Base-by-base conservation (phyloP, 805 yeast species). In the Metschnikowia koreensis region DNA sequence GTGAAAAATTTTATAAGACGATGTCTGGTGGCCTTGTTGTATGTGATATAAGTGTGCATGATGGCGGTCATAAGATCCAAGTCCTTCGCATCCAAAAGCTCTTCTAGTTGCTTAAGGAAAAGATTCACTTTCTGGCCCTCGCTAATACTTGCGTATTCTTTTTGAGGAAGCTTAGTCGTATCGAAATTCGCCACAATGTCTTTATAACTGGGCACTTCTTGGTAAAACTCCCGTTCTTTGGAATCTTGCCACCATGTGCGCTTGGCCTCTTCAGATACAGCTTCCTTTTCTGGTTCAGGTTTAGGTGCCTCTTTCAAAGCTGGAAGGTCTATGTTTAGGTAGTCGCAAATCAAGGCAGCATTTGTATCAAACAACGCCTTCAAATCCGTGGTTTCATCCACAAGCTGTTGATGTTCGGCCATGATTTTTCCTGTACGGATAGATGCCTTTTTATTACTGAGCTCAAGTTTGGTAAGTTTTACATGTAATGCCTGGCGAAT, bases 11-110 rank as follows among this genome's bases (percentile, higher is more conserved):
- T 79, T 45, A 81, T 61, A 7, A 91, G 62, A 57, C 89, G 73
- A 56, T 82, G 80, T 44, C 76, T 79, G 0, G 96, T 82, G 0
- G 94, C 91, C 64, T 86, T 89, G 61, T 87, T 88, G 62, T 85
- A 80, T 26, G 89, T 66, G 28, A 75, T 68, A n/a, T 66, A 56
- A 3, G 54, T 48, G 80, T 86, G 80, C 64, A 80, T 85, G 8
- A 71, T 73, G 13, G 63, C 53, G 1, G 77, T 79, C 6, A 79
- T 65, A 3, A 69, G 66, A 52, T 84, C 87, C 16, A 85, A 67
- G 16, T 77, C 83, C 44, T 75, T 71, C 8, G 74, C 80, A 1
- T 79, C 70, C 3, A 68, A 62, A 0, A 77, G 77, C 6, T 62
- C 61, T 48, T 79, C 80, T 38, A 83, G 66, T 6, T 66, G 69